phyloP scores from a whole-genome alignment of 2,329 filamentous ascomycete species.

The Verticillium alfalfae region DNA sequence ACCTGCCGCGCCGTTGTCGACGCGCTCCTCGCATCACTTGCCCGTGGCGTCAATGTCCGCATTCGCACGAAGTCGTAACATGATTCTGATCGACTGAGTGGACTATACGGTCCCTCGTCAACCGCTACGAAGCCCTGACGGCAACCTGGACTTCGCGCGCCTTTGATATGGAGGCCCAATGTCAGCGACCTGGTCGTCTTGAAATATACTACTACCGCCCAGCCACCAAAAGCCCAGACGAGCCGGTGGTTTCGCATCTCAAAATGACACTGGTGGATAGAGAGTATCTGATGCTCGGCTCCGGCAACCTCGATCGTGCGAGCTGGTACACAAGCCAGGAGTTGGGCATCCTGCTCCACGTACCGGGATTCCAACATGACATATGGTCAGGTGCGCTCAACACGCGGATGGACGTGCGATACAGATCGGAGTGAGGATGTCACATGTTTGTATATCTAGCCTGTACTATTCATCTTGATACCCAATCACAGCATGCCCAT shows the following conservation, averaged over 20 bases:
- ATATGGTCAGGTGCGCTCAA: conserved; percentile 32
- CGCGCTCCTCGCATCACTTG: conserved; percentile 54
- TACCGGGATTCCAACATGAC: conserved; percentile 27
- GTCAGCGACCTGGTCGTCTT: conserved; percentile 42
- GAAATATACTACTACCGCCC: conserved; percentile 53
- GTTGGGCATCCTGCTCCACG: conserved; percentile 59
- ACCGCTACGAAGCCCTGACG: conserved; percentile 38
- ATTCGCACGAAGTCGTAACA: conserved; percentile 62
- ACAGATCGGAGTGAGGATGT: conserved; percentile 2
- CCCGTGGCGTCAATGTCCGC: conserved; percentile 61
- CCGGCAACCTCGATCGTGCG: conserved; percentile 78
- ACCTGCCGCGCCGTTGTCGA: conserved; percentile 61
- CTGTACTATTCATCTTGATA: background rate
- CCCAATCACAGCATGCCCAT: background rate
- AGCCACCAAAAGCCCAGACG: conserved; percentile 31
- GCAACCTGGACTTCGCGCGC: conserved; percentile 6
- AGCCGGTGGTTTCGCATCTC: conserved; percentile 70
- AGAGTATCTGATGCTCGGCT: conserved; percentile 64
- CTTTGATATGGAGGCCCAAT: conserved; percentile 33
- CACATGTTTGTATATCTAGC: background rate
- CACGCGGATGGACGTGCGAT: conserved; percentile 24
- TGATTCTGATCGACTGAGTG: conserved; percentile 68
- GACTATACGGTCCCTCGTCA: conserved; percentile 55
- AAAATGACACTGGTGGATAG: conserved; percentile 72
- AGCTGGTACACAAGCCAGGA: conserved; percentile 88